Conservation (phyloP, 495 filamentous ascomycete genomes). For the Parathielavia appendiculata region DNA sequence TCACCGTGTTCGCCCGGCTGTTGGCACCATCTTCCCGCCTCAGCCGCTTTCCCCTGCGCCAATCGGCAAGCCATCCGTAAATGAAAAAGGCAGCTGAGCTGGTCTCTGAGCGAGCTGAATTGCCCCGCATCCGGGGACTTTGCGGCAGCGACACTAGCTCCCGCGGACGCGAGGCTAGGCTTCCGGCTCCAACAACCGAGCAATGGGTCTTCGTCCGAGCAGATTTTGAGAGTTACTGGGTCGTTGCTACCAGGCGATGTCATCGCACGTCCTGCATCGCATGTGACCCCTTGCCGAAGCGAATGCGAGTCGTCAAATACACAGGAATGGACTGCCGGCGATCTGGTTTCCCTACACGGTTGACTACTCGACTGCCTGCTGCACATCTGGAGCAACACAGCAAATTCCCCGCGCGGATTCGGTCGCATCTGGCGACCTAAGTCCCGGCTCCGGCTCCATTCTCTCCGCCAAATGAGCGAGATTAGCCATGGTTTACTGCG, state of each 20-base stretch:
- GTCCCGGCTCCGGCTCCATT: constrained; percentile 13
- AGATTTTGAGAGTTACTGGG: background rate
- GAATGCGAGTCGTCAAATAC: constrained; percentile 10
- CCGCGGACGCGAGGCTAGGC: background rate
- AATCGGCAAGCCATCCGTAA: background rate
- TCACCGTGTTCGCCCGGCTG: too few relatives aligned
- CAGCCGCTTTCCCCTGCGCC: background rate
- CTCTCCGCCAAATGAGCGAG: background rate
- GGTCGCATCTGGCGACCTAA: constrained; percentile 17
- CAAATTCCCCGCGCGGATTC: constrained; percentile 11
- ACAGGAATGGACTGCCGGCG: constrained; percentile 11
- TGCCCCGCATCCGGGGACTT: background rate
- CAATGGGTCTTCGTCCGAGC: background rate
- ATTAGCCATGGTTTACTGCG: constrained; percentile 59
- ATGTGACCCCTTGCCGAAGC: constrained; percentile 12
- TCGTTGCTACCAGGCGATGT: background rate
- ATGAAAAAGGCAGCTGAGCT: too few relatives aligned
- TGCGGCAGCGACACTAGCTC: background rate
- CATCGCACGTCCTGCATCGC: constrained; percentile 1
- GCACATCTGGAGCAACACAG: constrained; percentile 12
- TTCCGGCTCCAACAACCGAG: background rate
- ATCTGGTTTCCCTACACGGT: constrained; percentile 32
- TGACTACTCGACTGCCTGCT: constrained; percentile 18
- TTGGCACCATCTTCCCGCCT: too few relatives aligned
- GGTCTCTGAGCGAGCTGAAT: too few relatives aligned